phyloP scores from a whole-genome alignment of 2,329 filamentous ascomycete genomes.

The Septoria petroselini region DNA sequence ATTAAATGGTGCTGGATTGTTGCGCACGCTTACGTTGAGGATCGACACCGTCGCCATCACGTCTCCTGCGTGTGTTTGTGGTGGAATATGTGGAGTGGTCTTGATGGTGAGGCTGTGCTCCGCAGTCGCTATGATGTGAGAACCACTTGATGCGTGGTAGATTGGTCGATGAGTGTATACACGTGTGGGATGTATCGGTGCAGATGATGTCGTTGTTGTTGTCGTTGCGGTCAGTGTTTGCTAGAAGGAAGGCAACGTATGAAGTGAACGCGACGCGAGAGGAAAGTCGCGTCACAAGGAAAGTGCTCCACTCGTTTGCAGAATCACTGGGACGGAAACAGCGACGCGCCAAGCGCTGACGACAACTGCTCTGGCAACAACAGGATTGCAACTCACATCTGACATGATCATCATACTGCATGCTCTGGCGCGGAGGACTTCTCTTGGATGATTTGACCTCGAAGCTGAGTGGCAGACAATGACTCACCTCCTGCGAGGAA shows the following conservation, averaged over 20 bases:
- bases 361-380: not conserved
- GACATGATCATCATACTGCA: too few relatives aligned
- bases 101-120: not conserved
- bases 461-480: too few relatives aligned
- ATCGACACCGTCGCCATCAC: slow-evolving; percentile 99
- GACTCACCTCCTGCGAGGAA: slow-evolving; percentile 84
- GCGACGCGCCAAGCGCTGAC: slow-evolving; percentile 2
- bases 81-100: not conserved
- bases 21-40: slow-evolving; percentile 89
- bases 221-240: not conserved
- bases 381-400: too few relatives aligned
- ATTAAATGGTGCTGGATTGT: slow-evolving; percentile 93
- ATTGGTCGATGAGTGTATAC: not conserved
- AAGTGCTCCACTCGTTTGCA: too few relatives aligned
- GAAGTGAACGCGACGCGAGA: not conserved
- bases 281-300: too few relatives aligned
- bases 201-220: slow-evolving; percentile 5
- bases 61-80: slow-evolving; percentile 38
- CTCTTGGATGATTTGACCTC: too few relatives aligned
- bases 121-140: not conserved
- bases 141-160: not conserved
- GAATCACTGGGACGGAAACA: too few relatives aligned
- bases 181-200: not conserved
- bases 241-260: not conserved
- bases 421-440: too few relatives aligned